Evolutionary conservation across 1,284 basidiomycete genomes (phyloP), one percentile per base, ranked within the genome.

Genomic region (Leccinum pallidistipes): DNA sequence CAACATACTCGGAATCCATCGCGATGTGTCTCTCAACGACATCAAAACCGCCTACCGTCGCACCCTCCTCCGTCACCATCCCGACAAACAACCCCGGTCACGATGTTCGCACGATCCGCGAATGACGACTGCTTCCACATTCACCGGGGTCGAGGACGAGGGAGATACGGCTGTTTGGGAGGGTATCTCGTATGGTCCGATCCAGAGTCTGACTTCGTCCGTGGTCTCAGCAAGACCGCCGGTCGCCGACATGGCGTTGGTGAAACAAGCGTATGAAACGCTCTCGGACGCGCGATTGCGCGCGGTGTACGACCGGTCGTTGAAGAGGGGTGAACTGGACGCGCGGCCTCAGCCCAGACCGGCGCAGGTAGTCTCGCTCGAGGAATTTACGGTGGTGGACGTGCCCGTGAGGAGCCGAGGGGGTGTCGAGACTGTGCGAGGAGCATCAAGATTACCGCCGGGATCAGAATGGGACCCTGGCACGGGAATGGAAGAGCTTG

Each of bases 21-120:
- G 66, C 47, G 66, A 80, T 74, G 80, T 81, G n/a, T 74, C 80
- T 4, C 51, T 66, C 9, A 62, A 67, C 29, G 83, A 89, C 55
- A 81, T 92, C 72, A 92, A 90, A 73, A 66, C 76, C 12, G 88
- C 88, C 7, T 92, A 92, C 72, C 91, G 86, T 68, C 83, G 80
- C 27, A 80, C 81, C 21, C 81, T 92, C 32, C 78, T 91, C 1
- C 77, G 74, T 50, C 77, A 77, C 50, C 91, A 92, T 66, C 90
- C 91, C 0, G 91, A 92, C 77, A 92, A 91, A 65, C 76, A 66
- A 21, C 18, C 43, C 34, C 68, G 69, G 64, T 51, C 32, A 54
- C 51, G 38, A 36, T n/a, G 18, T 6, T 21, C 12, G 21, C 32
- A 21, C 29, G 32, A n/a, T 21, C 12, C 43, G 18, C 43, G 43